Conservation (phyloP, 345 rosid species). For the Citrus australasica region DNA sequence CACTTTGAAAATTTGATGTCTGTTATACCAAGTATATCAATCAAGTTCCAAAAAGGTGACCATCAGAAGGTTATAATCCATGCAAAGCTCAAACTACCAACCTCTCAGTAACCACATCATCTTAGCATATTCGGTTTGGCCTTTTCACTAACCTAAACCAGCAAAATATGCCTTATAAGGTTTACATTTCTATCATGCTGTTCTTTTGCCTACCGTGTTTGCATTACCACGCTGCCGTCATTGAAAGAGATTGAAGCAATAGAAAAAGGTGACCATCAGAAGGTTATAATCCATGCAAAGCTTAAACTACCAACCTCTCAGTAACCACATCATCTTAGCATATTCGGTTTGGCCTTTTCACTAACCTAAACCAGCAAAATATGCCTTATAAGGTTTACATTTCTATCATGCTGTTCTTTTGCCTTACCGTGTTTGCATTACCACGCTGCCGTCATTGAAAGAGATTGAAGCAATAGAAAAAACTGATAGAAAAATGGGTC, state of each 20-base stretch:
- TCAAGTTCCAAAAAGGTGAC: neutral
- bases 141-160: slow-evolving; percentile 12
- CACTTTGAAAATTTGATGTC: neutral
- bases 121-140: neutral
- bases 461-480: neutral
- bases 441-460: neutral
- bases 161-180: neutral
- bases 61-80: neutral
- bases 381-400: neutral
- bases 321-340: neutral
- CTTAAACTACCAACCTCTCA: neutral
- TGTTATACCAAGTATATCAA: neutral
- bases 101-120: neutral
- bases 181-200: neutral
- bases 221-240: neutral
- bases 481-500: neutral
- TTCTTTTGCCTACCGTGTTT: neutral
- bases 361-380: neutral
- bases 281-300: neutral
- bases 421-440: neutral
- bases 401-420: neutral
- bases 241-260: neutral
- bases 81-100: neutral
- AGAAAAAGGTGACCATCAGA: neutral
- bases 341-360: slow-evolving; percentile 14